Conservation (phyloP, 78 protist species). For the slime mould (Dictyostelium discoideum) region DNA sequence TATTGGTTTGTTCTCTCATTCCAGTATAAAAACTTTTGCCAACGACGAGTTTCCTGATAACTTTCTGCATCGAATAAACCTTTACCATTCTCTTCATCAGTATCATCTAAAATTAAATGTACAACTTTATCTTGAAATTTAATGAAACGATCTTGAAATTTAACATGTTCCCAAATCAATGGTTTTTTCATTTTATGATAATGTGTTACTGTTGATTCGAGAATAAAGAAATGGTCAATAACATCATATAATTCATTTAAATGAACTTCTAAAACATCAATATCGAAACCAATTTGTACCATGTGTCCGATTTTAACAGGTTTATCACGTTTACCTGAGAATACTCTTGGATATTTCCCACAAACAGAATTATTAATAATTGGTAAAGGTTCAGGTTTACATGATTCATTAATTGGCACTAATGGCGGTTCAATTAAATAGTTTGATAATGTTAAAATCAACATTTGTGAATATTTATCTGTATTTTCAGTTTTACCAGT, state of each 20-base stretch:
- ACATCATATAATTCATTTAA: background rate
- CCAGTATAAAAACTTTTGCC: constrained; percentile 29
- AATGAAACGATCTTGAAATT: background rate
- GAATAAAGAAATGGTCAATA: background rate
- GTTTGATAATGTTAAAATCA: background rate
- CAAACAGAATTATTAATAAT: background rate
- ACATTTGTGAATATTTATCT: background rate
- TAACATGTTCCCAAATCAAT: constrained; percentile 21
- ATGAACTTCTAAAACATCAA: background rate
- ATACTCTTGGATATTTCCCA: background rate
- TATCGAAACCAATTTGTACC: background rate
- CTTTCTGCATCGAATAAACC: background rate
- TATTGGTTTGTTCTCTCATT: background rate
- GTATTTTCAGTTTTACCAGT: background rate
- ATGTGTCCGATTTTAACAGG: background rate
- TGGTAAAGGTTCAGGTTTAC: background rate
- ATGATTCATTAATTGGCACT: background rate
- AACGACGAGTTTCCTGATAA: constrained; percentile 1
- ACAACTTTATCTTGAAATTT: constrained; percentile 4
- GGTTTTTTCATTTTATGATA: constrained; percentile 18
- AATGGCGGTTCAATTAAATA: background rate
- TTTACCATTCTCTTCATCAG: background rate
- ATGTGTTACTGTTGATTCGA: background rate
- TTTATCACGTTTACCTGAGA: background rate
- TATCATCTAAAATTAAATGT: background rate